These are phyloP conservation scores for Paraconiothyrium sp. DNA, from an alignment of 2,329 filamentous ascomycete genomes.

Conservation along the genomic window DNA sequence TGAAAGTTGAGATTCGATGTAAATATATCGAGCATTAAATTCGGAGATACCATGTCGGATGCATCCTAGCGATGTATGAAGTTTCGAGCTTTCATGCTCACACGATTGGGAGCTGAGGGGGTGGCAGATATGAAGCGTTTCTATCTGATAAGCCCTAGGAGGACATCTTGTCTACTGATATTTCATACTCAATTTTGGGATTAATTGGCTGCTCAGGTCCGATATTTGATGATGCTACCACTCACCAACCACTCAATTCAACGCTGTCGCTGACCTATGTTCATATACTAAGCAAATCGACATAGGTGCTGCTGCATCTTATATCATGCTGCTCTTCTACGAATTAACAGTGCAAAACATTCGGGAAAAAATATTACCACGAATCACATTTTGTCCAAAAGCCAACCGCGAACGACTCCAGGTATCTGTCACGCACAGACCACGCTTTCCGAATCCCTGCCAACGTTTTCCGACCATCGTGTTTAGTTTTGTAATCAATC, in stretches of 20 bases:
- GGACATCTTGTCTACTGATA: background rate
- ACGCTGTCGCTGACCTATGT: too few species aligned
- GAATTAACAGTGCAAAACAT: too few species aligned
- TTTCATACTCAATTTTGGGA: too few species aligned
- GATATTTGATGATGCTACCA: too few species aligned
- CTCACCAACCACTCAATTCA: too few species aligned
- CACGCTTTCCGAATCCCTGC: conserved; percentile 6
- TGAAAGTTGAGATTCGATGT: conserved; percentile 9
- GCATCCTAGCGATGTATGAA: background rate
- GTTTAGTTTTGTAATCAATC: background rate
- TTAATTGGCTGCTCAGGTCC: too few species aligned
- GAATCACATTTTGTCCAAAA: background rate
- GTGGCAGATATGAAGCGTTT: background rate
- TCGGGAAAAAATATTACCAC: background rate
- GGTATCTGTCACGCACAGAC: conserved; percentile 1
- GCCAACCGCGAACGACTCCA: background rate
- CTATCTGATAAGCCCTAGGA: background rate
- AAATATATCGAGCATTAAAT: conserved; percentile 15
- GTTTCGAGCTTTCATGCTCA: background rate
- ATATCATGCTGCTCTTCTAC: too few species aligned
- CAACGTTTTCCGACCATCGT: conserved; percentile 5
- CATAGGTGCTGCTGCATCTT: too few species aligned
- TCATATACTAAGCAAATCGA: too few species aligned
- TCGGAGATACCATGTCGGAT: conserved; percentile 10
- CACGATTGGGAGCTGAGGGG: background rate